phyloP scores from a whole-genome alignment of 2,329 filamentous ascomycete genomes.

The Pseudogymnoascus sp. region DNA sequence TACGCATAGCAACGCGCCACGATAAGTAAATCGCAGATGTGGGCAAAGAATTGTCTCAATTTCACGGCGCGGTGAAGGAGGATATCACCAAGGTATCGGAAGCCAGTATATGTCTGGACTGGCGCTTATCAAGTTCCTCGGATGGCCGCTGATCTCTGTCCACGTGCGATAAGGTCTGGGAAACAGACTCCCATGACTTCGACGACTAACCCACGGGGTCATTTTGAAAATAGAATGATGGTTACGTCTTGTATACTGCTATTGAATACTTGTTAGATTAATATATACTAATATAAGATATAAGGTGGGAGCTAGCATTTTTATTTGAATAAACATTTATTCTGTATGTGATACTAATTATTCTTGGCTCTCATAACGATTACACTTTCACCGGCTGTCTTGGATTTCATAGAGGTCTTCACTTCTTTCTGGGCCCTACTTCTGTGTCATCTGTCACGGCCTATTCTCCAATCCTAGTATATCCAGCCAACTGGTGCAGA shows the following conservation, averaged over 20 bases:
- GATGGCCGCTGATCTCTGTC: neutral
- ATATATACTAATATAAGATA: neutral
- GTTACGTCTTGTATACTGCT: neutral
- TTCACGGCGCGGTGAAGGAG: neutral
- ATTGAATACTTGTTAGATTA: neutral
- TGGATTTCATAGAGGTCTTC: too few relatives aligned
- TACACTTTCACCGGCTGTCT: too few relatives aligned
- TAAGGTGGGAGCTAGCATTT: too few relatives aligned
- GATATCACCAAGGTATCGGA: neutral
- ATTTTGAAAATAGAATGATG: neutral
- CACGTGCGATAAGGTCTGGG: slow-evolving; percentile 4
- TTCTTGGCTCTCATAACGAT: too few relatives aligned
- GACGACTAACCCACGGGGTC: neutral
- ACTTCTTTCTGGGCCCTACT: too few relatives aligned
- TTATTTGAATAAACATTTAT: too few relatives aligned
- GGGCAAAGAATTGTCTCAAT: neutral
- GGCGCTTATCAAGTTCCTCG: slow-evolving; percentile 3
- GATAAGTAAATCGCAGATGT: neutral
- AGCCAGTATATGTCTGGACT: neutral
- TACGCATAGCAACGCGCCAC: slow-evolving; percentile 3
- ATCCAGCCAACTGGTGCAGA: neutral
- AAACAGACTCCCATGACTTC: neutral
- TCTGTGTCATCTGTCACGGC: neutral
- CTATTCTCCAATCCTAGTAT: neutral
- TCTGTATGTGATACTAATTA: too few relatives aligned